Evolutionary conservation across 2,329 filamentous ascomycete species (phyloP).

Genomic region (Fusarium verticillioides): DNA sequence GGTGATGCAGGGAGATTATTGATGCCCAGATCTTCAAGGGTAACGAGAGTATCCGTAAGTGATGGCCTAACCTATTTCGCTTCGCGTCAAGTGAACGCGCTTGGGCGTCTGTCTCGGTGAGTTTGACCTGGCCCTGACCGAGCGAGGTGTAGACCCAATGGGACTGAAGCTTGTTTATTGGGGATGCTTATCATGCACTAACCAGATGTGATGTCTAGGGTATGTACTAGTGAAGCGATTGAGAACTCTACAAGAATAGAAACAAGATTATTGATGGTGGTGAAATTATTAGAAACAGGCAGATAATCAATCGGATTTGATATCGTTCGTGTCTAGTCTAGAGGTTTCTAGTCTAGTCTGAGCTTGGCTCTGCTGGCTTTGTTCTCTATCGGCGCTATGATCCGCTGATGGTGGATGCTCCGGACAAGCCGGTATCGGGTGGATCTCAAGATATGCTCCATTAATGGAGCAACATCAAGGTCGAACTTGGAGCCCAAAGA

Average conservation of each 20-base stretch:
- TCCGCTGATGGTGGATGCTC: slow-evolving; percentile 20
- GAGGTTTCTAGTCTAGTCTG: slow-evolving; percentile 26
- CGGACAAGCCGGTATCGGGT: slow-evolving; percentile 30
- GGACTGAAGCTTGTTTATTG: not conserved
- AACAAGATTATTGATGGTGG: not conserved
- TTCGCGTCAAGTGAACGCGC: slow-evolving; percentile 9
- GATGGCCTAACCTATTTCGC: slow-evolving; percentile 25
- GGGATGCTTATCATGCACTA: slow-evolving; percentile 16
- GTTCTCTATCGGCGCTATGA: slow-evolving; percentile 28
- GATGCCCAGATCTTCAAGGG: slow-evolving; percentile 23
- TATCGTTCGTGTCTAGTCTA: not conserved
- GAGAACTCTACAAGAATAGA: slow-evolving; percentile 18
- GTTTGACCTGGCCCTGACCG: slow-evolving; percentile 16
- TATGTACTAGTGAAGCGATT: not conserved
- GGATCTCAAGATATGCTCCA: slow-evolving; percentile 8
- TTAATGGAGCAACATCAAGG: not conserved
- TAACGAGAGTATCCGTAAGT: not conserved
- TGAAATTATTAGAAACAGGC: slow-evolving; percentile 14
- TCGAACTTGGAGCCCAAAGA: slow-evolving; percentile 26
- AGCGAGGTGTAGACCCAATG: slow-evolving; percentile 12
- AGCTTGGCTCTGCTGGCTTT: slow-evolving; percentile 29
- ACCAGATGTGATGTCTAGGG: not conserved
- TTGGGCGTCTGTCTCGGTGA: slow-evolving; percentile 24
- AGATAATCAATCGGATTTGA: not conserved
- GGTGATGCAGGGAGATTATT: slow-evolving; percentile 12